Evolutionary conservation across 768 basidiomycete genomes (phyloP), one percentile per base, ranked within the genome.

Genomic region (Daedaleopsis nitida): DNA sequence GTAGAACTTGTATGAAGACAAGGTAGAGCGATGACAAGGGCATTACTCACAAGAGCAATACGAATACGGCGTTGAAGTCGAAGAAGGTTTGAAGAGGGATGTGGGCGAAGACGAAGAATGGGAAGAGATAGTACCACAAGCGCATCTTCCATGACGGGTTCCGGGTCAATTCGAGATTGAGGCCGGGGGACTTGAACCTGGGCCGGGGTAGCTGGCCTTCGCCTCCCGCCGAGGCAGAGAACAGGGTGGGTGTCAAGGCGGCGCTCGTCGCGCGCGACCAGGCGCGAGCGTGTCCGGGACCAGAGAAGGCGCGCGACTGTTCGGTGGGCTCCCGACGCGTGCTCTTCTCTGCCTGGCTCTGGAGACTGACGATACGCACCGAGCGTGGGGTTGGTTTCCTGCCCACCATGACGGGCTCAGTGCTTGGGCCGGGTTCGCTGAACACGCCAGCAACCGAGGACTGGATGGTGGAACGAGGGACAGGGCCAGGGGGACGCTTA

Each of bases 31-130:
- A 58, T n/a, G 54, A 62, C 12, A 61, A 27, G 6, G 52, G 39
- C 45, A 38, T 38, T 48, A 87, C 93, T 77, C 70, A 94, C 92
- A 93, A 86, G 44, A 94, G 71, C 67, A 95, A 73, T 66, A 94
- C 86, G 76, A 86, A 96, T 65, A 89, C 86, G 66, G 88, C 86
- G 72, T 95, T 94, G 73, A 94, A 93, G 70, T 96, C 94, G 72
- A 96, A 87, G 70, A 89, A 95, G 0, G 88, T 86, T 72, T 94
- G 92, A 10, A 91, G 71, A 24, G 86, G 85, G 43, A 92, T 75
- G 69, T 92, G 88, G 19, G 83, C 85, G 71, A 93, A 85, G 7
- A 85, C 81, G 64, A 92, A 72, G 16, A 92, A 43, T n/a, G 88
- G 89, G 70, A 84, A 86, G 37, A 89, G 69, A 68, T 84, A 87